Conservation (phyloP, 2,329 filamentous ascomycete species). For the Coniochaeta hoffmannii region DNA sequence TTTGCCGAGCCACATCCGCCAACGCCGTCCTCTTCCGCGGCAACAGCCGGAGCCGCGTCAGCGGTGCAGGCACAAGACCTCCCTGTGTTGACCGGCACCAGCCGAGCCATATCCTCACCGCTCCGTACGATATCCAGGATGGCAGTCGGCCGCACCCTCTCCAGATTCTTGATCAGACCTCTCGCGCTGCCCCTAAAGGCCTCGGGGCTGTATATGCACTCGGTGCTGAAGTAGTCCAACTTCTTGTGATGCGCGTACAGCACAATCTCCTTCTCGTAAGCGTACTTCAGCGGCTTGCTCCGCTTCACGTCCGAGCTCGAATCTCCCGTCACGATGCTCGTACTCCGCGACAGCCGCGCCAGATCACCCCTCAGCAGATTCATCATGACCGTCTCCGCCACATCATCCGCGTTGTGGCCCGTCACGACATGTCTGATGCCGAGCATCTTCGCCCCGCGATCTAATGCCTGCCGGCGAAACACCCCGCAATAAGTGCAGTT, state of each 20-base stretch:
- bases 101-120: slow-evolving; percentile 88
- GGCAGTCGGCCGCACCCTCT: slow-evolving; percentile 85
- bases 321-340: slow-evolving; percentile 78
- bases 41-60: slow-evolving; percentile 24
- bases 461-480: slow-evolving; percentile 87
- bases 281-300: slow-evolving; percentile 95
- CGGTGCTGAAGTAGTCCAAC: slow-evolving; percentile 95
- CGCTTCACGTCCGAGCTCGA: slow-evolving; percentile 82
- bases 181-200: slow-evolving; percentile 90
- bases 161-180: slow-evolving; percentile 88
- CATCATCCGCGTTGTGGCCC: slow-evolving; percentile 94
- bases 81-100: slow-evolving; percentile 59
- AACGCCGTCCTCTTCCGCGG: slow-evolving; percentile 46
- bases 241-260: slow-evolving; percentile 96
- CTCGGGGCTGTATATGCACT: slow-evolving; percentile 97
- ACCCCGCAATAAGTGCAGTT: slow-evolving; percentile 99
- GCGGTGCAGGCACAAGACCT: slow-evolving; percentile 40
- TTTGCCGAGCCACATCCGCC: slow-evolving; percentile 71
- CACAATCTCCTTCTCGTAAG: slow-evolving; percentile 98
- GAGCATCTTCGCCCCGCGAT: slow-evolving; percentile 81
- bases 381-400: slow-evolving; percentile 97
- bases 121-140: slow-evolving; percentile 92
- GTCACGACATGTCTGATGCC: slow-evolving; percentile 92
- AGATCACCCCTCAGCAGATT: slow-evolving; percentile 88
- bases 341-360: slow-evolving; percentile 78